A percentile compares a stretch with the other conserved stretches of the same genome.
phyloP scores from a whole-genome alignment of 2,329 filamentous ascomycete species.

The Cercospora zeina region DNA sequence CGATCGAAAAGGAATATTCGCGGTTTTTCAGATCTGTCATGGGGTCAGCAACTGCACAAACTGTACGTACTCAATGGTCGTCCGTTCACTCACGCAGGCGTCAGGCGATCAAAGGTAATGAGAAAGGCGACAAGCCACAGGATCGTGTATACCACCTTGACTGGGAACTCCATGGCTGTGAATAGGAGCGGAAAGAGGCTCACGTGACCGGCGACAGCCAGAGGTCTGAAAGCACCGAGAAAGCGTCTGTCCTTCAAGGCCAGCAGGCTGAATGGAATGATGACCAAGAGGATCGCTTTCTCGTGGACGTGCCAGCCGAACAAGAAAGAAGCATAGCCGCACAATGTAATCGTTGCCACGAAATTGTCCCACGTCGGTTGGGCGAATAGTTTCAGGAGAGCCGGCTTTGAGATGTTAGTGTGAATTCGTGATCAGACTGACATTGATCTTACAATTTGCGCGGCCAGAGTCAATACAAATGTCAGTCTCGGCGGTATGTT shows the following conservation, averaged over 20 bases:
- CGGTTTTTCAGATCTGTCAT: constrained; percentile 64
- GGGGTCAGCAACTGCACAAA: constrained; percentile 13
- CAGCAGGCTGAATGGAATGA: constrained; percentile 91
- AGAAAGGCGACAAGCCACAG: constrained; percentile 88
- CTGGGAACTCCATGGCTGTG: constrained; percentile 85
- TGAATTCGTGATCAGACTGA: not conserved
- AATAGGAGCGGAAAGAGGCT: constrained; percentile 93
- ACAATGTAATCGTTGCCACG: constrained; percentile 83
- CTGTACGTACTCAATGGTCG: not conserved
- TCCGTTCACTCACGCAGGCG: constrained; percentile 62
- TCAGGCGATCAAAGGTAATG: constrained; percentile 80
- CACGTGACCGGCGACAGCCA: constrained; percentile 91
- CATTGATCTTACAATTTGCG: constrained; percentile 63
- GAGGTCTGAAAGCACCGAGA: constrained; percentile 83
- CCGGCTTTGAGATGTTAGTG: constrained; percentile 50
- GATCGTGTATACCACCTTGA: constrained; percentile 91
- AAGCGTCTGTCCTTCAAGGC: constrained; percentile 87
- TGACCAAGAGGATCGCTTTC: constrained; percentile 90
- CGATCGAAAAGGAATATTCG: constrained; percentile 88
- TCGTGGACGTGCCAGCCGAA: constrained; percentile 99
- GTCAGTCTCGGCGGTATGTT: constrained; percentile 78
- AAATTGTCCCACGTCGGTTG: constrained; percentile 85
- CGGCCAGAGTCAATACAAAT: constrained; percentile 77
- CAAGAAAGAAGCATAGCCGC: constrained; percentile 92
- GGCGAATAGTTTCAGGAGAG: constrained; percentile 78